Evolutionary conservation across 768 basidiomycete species (phyloP).

Genomic region (Tricholomella constricta): DNA sequence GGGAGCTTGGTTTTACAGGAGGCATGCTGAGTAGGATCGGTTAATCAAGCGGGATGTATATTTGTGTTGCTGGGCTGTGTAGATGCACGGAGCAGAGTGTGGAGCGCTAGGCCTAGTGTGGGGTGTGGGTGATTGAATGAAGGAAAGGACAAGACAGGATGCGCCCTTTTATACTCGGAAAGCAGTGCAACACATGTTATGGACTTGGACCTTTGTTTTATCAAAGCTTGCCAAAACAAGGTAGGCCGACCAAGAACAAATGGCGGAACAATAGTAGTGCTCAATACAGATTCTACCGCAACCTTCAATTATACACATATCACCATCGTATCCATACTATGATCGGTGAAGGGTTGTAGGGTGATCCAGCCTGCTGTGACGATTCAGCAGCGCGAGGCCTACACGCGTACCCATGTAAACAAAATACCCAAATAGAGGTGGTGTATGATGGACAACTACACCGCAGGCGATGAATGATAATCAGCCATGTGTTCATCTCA

Average conservation of each 20-base stretch:
- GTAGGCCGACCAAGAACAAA: neutral
- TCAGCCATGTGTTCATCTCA: too few species aligned
- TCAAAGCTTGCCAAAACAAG: slow-evolving; percentile 21
- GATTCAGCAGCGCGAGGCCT: neutral
- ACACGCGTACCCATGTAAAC: neutral
- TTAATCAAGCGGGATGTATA: neutral
- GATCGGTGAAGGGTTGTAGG: neutral
- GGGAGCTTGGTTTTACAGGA: slow-evolving; percentile 13
- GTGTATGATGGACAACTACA: too few species aligned
- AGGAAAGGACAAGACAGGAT: neutral
- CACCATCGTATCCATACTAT: neutral
- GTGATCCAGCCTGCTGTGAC: neutral
- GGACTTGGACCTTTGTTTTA: slow-evolving; percentile 24
- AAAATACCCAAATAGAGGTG: neutral
- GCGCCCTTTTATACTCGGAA: slow-evolving; percentile 17
- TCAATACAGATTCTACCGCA: neutral
- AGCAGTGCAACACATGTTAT: slow-evolving; percentile 22
- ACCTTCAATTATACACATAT: neutral
- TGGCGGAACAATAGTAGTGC: neutral
- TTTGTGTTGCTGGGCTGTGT: slow-evolving; percentile 5
- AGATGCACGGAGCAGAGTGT: slow-evolving; percentile 5
- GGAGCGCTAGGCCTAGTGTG: neutral
- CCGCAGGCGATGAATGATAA: too few species aligned
- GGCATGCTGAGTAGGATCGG: slow-evolving; percentile 14
- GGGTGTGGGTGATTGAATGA: slow-evolving; percentile 5